Evolutionary conservation across 2,329 filamentous ascomycete genomes (phyloP), one percentile per base, ranked within the genome.

Genomic region (Sporothrix luriei): DNA sequence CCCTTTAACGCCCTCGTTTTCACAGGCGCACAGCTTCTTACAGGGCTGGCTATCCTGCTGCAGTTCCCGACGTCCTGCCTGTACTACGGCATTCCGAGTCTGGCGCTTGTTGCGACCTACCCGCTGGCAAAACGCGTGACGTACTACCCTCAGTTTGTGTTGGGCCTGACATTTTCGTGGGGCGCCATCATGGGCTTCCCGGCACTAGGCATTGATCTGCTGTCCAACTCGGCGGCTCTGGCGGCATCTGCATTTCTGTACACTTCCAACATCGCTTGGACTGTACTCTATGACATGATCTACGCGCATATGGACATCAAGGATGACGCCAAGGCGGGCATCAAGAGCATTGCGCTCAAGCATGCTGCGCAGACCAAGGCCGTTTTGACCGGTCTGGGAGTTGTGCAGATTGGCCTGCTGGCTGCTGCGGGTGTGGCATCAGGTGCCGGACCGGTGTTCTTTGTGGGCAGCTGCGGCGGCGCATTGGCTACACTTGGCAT

Each of bases 261-360:
- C 77, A 81, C 85, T 13, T 93, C 90, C 55, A 95, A 93, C 74
- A 84, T 95, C 29, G 88, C 91, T 3, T 97, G 93, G 93, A 96
- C 92, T 0, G 85, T 96, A 33, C 80, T 96, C 51, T 97, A 96
- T 78, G 93, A 97, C 78, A 96, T 95, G 88, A 93, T 97, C 43
- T 97, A 97, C 78, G 93, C 93, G 16, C 93, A 96, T 77, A 94
- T 95, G 89, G 93, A 97, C 75, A 90, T 94, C 78, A 90, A 90
- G 76, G 92, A 97, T 75, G 93, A 97, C 76, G 88, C 84, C 72
- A 93, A 93, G 78, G 92, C 90, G 0, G 93, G 93, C 10, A 95
- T 97, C 80, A 96, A 94, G 82, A 92, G 90, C 76, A 95, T 96
- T 74, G 93, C 91, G 1, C 82, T 96, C 51, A 90, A 90, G 77